Evolutionary conservation across 768 basidiomycete genomes (phyloP).

Genomic region (Lyophyllum shimeji): DNA sequence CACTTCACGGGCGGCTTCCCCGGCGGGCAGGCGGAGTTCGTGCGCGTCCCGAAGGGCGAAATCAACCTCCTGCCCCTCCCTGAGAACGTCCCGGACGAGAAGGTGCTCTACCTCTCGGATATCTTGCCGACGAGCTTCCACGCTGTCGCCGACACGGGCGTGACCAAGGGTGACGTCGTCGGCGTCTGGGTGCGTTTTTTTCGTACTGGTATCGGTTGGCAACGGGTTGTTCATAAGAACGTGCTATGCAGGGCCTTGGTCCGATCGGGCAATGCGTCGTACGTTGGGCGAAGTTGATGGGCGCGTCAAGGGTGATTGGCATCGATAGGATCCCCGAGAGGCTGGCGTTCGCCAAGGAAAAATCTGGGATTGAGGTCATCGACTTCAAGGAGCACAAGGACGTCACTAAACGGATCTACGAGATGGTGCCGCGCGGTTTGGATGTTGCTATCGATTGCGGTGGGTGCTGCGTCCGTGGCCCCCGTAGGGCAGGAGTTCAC

Average conservation of each 20-base stretch:
- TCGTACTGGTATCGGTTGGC: background rate
- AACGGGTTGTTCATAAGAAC: background rate
- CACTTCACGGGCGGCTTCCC: conserved; percentile 74
- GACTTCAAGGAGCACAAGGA: conserved; percentile 53
- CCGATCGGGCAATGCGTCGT: conserved; percentile 65
- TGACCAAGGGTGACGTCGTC: conserved; percentile 70
- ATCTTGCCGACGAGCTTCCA: conserved; percentile 76
- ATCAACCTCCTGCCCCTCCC: conserved; percentile 74
- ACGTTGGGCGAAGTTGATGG: conserved; percentile 64
- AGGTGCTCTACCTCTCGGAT: conserved; percentile 55
- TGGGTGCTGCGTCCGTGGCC: conserved; percentile 13
- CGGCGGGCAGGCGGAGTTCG: conserved; percentile 76
- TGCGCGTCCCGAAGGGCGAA: conserved; percentile 68
- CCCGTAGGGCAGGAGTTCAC: background rate
- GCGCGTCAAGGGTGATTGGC: conserved; percentile 67
- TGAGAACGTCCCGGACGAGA: conserved; percentile 61
- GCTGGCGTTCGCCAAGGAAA: conserved; percentile 46
- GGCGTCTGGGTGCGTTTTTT: conserved; percentile 59
- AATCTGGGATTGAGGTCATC: conserved; percentile 52
- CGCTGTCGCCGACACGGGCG: conserved; percentile 68
- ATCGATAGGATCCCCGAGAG: conserved; percentile 58
- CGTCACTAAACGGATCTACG: conserved; percentile 54
- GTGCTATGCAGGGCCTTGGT: conserved; percentile 48
- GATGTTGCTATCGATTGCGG: conserved; percentile 62
- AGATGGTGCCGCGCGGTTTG: conserved; percentile 62